Base-by-base conservation (phyloP, 2,329 filamentous ascomycete species). In the Aspergillus japonicus region DNA sequence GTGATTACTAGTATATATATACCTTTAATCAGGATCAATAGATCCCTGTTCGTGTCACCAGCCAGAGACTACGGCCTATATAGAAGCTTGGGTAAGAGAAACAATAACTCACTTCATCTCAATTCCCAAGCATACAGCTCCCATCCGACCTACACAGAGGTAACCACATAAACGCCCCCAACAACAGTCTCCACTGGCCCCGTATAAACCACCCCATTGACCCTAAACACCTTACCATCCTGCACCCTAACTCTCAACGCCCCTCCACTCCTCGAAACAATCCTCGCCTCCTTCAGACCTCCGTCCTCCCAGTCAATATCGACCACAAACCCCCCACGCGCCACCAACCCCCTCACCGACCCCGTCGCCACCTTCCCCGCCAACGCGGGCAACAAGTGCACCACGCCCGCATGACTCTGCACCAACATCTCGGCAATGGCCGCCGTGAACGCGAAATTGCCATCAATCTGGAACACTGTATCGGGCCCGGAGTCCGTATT, bases 381-480 rank as follows among this genome's bases (percentile, higher is more conserved):
- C 50, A 73, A 69, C 6, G 75, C 73, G 16, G 77, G 77, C 2
- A 78, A 60, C 14, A 80, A 61, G 54, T 68, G 62, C 56, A 77
- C 65, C n/a, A 77, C 65, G n/a, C 68, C 51, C 0, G n/a, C 48
- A 69, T 48, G 68, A 66, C 62, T 71, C 62, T 81, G 78, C 14
- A 81, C 60, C n/a, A 81, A 62, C 65, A 77, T 77, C 65, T 81
- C 80, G 0, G 77, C 63, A 12, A 82, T 74, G 0, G 75, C 80
- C 12, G 76, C 75, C 16, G 75, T 75, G 2, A 75, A 76, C 2
- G 79, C 80, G 57, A 81, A 79, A 56, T 82, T 82, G 0, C 80
- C 80, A 62, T 83, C 80, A 23, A 81, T 80, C 59, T 82, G 80
- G 61, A 82, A 81, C 4, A 74, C 71, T 0, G 75, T 74, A 2